Evolutionary conservation across 176 grass and related monocot genomes (phyloP), one percentile per base, ranked within the genome.

Genomic region (Calamus simplicifolius): DNA sequence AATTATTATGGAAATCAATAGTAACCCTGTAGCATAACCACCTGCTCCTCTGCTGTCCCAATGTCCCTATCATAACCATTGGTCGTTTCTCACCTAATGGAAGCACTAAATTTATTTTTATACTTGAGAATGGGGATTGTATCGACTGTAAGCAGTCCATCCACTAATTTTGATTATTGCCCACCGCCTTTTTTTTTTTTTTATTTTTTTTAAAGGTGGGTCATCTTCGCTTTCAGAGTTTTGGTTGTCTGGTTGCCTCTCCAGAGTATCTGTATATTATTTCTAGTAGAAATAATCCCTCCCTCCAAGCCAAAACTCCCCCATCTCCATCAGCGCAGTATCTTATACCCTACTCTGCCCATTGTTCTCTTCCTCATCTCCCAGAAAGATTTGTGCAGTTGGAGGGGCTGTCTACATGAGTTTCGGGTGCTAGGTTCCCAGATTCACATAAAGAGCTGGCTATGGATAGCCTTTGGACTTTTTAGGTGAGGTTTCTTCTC

Each of bases 171-270:
- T 6, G 8, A 13, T 43, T 43, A 43, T 10, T 56, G 14, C 19
- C 21, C 53, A 7, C 10, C 12, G 4, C 21, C 12, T 1, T 56
- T 23, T 4, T 60, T 60, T 59, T 16, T 29, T 59, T 31, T 29
- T 58, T n/a, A n/a, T n/a, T n/a, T n/a, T n/a, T 3, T 6, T 60
- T 38, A 18, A 0, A 13, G 58, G 58, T 60, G 58, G 58, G 58
- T 60, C 58, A 60, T 60, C 58, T 60, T 60, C 58, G n/a, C 28
- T 60, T 60, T 38, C 29, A 19, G 58, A n/a, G 58, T 31, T 60
- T 60, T 38, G 28, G 29, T 60, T 59, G 57, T 30, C 27, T 18
- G 16, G 57, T 30, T 59, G 27, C 27, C 57, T 29, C 21, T 59
- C 10, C 27, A 59, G 5, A 16, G 16, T 18, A 30, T 60, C 58